A percentile compares a stretch with the other conserved stretches of the same genome.
Evolutionary conservation across 768 basidiomycete species (phyloP).

Genomic region (Saitozyma podzolica): DNA sequence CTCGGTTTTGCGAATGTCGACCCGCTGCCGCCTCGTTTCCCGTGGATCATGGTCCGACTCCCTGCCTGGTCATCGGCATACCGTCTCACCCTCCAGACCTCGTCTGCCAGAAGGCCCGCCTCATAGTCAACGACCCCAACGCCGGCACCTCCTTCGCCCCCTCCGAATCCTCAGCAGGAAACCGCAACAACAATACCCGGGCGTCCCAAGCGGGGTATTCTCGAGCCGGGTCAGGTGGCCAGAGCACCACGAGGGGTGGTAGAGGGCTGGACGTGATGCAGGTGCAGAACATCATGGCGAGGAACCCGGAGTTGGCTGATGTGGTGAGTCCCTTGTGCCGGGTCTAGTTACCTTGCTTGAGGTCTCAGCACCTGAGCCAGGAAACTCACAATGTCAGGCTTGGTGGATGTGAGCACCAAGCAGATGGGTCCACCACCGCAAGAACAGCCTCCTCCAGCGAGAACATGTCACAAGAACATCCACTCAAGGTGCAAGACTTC

Average conservation of each 20-base stretch:
- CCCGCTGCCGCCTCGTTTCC: no score
- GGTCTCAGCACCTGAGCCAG: neutral
- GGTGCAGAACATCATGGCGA: conserved; percentile 38
- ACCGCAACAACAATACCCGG: conserved; percentile 10
- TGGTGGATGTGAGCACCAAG: conserved; percentile 41
- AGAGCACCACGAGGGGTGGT: neutral
- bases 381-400: conserved; percentile 26
- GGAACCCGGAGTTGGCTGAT: conserved; percentile 39
- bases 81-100: conserved; percentile 26
- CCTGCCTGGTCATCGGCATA: no score
- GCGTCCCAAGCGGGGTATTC: conserved; percentile 2
- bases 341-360: neutral
- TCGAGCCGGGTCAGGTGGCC: conserved; percentile 4
- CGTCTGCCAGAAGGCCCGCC: conserved; percentile 48
- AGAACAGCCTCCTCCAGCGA: neutral
- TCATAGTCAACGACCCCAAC: conserved; percentile 40
- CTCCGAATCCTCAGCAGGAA: conserved; percentile 35
- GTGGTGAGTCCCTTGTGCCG: conserved; percentile 23
- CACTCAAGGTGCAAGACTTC: no score
- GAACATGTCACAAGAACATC: no score
- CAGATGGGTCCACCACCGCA: neutral
- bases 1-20: no score
- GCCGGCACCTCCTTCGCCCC: conserved; percentile 18
- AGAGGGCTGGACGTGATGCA: conserved; percentile 40
- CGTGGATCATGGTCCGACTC: no score